Percentiles rank a stretch among this genome's conserved stretches.
These are phyloP conservation scores for Phytophthora rubi DNA, from an alignment of 352 stramenopile species.

Conservation along the genomic window DNA sequence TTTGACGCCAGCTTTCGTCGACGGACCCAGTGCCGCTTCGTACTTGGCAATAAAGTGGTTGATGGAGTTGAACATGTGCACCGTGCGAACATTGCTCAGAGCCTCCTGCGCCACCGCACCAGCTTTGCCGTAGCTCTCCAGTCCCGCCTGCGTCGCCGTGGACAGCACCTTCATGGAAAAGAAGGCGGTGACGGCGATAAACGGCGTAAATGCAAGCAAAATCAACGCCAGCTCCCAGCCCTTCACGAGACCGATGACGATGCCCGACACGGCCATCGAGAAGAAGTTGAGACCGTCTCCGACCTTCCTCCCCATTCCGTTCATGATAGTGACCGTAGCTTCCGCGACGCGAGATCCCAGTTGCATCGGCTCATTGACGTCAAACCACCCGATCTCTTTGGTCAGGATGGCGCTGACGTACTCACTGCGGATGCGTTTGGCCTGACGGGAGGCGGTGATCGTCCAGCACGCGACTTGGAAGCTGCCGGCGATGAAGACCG, in stretches of 20 bases:
- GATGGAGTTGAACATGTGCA: constrained; percentile 83
- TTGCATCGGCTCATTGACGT: constrained; percentile 70
- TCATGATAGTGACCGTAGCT: constrained; percentile 61
- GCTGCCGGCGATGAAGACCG: constrained; percentile 54
- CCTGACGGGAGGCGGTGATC: constrained; percentile 66
- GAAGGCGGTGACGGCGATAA: constrained; percentile 59
- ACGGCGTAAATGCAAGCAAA: constrained; percentile 66
- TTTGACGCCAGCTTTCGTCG: constrained; percentile 57
- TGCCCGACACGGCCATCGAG: constrained; percentile 66
- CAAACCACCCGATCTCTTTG: constrained; percentile 76
- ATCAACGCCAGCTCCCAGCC: constrained; percentile 75
- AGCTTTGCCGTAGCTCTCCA: constrained; percentile 70
- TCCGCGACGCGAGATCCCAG: constrained; percentile 58
- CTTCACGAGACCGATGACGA: constrained; percentile 69
- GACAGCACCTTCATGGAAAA: constrained; percentile 62
- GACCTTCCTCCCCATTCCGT: constrained; percentile 70
- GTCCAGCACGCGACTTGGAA: constrained; percentile 71
- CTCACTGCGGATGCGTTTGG: constrained; percentile 58
- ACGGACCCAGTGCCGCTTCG: constrained; percentile 46
- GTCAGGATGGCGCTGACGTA: constrained; percentile 65
- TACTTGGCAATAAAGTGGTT: constrained; percentile 69
- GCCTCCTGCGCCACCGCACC: constrained; percentile 77
- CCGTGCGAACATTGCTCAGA: constrained; percentile 74
- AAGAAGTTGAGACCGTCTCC: constrained; percentile 64
- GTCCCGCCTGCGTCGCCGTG: constrained; percentile 48